Evolutionary conservation across 352 stramenopile species (phyloP), one percentile per base, ranked within the genome.

Genomic region (Phytopythium boreale): DNA sequence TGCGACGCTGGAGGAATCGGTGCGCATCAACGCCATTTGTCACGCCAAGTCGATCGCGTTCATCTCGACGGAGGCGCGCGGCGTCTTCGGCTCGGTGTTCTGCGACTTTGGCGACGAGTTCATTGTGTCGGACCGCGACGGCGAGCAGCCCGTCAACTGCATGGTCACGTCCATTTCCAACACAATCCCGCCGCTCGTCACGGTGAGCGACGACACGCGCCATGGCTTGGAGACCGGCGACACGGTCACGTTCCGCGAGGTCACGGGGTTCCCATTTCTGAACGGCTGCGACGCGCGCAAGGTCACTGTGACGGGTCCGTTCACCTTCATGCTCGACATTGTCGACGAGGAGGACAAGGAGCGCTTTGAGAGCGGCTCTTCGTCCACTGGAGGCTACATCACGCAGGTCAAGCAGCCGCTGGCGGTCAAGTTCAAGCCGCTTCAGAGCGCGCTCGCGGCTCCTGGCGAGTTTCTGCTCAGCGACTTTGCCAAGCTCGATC

Each of bases 401-500:
- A 97, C 87, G 14, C 95, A 99, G 76, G 90, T 99, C 14, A 99
- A 99, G 78, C 93, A 98, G 72, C 92, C 97, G 0, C 65, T 96
- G 11, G 95, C 87, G 4, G 70, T 98, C n/a, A 86, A 86, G 24
- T 99, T 99, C 79, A 91, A 97, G 71, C 75, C 84, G 10, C 80
- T 99, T 47, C 71, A 72, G 29, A 89, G 92, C 53, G 86, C 95
- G 14, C 75, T 99, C 37, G 74, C 65, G 1, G 69, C 89, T 9
- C 96, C 95, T n/a, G 95, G 94, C 12, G 95, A 99, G 51, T 97
- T 99, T 56, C 89, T 99, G 68, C 84, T 98, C 63, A 98, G 83
- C 29, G 97, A 99, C 62, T 99, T 99, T 77, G 96, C 96, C 37
- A 99, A 99, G 75, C 82, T 99, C 61, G 96, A 96, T 62, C 93